Conservation (phyloP, 495 filamentous ascomycete species). For the Lentithecium fluviatile region DNA sequence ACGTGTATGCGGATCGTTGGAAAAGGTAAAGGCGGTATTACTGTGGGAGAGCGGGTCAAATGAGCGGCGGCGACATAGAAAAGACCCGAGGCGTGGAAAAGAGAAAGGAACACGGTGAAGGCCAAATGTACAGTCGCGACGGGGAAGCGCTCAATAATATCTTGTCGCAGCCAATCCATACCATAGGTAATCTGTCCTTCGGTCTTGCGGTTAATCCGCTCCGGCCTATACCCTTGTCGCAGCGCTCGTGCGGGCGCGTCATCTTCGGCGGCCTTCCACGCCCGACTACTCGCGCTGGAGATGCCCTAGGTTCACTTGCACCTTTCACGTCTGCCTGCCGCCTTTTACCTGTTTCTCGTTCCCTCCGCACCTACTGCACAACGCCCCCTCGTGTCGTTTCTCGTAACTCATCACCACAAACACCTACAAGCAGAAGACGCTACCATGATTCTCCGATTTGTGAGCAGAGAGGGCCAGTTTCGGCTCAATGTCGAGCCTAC, state of each 20-base stretch:
- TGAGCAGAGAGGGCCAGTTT: constrained; percentile 68
- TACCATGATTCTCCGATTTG: constrained; percentile 67
- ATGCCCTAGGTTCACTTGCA: background rate
- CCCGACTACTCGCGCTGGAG: background rate
- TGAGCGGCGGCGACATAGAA: constrained; percentile 10
- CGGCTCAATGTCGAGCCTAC: constrained; percentile 62
- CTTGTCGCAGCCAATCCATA: constrained; percentile 9
- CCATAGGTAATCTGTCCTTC: constrained; percentile 5
- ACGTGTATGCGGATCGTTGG: background rate
- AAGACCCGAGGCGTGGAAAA: background rate
- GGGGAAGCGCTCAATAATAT: constrained; percentile 3
- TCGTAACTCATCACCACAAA: background rate
- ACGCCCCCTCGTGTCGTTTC: background rate
- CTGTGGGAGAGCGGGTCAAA: background rate
- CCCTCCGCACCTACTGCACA: background rate
- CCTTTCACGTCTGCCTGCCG: constrained; percentile 14
- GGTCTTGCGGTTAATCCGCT: background rate
- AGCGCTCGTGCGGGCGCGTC: constrained; percentile 10
- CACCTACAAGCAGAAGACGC: background rate
- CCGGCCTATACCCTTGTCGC: background rate
- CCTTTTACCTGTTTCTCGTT: background rate
- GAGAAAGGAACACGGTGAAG: background rate
- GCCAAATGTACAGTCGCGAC: background rate
- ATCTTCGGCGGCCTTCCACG: constrained; percentile 25
- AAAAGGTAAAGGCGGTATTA: background rate